Evolutionary conservation across 1,139 yeast species (phyloP).

Genomic region (Taphrina pruni): DNA sequence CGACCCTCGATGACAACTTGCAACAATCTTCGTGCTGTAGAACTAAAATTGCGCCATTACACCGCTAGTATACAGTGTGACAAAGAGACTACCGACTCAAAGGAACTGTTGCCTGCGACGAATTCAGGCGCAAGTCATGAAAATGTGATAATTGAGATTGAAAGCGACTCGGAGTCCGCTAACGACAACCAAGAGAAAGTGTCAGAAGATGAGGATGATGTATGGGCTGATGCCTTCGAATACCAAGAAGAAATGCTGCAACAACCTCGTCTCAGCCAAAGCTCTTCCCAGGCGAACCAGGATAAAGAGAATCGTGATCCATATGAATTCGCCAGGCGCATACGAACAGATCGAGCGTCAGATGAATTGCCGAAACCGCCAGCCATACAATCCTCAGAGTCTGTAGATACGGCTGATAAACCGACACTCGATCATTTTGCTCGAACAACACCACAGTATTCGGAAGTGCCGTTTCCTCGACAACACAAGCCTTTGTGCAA

Average conservation of each 20-base stretch:
- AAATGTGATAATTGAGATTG: not conserved
- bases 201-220: slow-evolving; percentile 17
- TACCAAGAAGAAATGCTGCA: slow-evolving; percentile 22
- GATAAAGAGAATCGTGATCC: slow-evolving; percentile 17
- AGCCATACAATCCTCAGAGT: not conserved
- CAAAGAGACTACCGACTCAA: not conserved
- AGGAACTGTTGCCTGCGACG: too few relatives aligned
- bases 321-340: not conserved
- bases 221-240: slow-evolving; percentile 30
- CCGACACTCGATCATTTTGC: slow-evolving; percentile 2
- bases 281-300: not conserved
- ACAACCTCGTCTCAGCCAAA: slow-evolving; percentile 17
- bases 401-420: not conserved
- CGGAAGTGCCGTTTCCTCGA: not conserved
- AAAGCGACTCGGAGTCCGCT: not conserved
- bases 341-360: not conserved
- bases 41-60: not conserved
- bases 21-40: slow-evolving; percentile 4
- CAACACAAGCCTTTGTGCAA: slow-evolving; percentile 1
- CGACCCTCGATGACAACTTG: slow-evolving; percentile 10
- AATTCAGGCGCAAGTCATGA: not conserved
- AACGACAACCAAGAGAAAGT: not conserved
- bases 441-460: slow-evolving; percentile 6
- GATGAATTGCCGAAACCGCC: not conserved
- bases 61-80: not conserved